A percentile compares a stretch with the other conserved stretches of the same genome.
Evolutionary conservation across 805 yeast species (phyloP).

Genomic region (Nakazawaea ishiwadae): DNA sequence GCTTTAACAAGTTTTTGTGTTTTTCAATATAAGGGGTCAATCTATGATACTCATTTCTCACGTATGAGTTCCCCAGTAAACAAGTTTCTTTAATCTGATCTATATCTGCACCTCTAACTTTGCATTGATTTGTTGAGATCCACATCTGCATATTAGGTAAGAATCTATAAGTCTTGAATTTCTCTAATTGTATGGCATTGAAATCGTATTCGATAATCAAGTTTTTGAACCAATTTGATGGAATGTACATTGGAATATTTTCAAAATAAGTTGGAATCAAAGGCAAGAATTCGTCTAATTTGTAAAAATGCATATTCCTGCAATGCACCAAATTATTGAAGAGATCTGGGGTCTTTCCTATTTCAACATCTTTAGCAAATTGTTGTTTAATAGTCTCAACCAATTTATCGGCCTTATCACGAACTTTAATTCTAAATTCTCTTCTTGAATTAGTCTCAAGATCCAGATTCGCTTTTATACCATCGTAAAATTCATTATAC

Average conservation of each 20-base stretch:
- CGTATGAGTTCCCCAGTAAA: not conserved
- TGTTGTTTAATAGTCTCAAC: not conserved
- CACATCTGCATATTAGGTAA: slow-evolving; percentile 5
- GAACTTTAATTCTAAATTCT: not conserved
- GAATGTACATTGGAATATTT: slow-evolving; percentile 50
- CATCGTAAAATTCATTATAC: slow-evolving; percentile 8
- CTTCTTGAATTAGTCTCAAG: not conserved
- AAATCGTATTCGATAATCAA: slow-evolving; percentile 10
- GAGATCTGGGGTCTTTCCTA: not conserved
- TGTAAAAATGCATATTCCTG: slow-evolving; percentile 49
- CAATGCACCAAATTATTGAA: slow-evolving; percentile 30
- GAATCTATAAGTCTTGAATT: not conserved
- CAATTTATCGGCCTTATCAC: not conserved
- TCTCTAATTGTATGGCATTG: not conserved
- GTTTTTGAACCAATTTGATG: slow-evolving; percentile 28
- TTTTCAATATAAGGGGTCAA: slow-evolving; percentile 1
- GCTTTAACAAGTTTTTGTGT: not conserved
- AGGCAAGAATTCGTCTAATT: slow-evolving; percentile 43
- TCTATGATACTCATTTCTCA: slow-evolving; percentile 1
- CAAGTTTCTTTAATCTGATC: slow-evolving; percentile 2
- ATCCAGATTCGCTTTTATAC: not conserved
- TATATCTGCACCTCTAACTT: not conserved
- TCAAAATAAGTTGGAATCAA: slow-evolving; percentile 46
- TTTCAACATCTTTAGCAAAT: not conserved
- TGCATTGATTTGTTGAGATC: slow-evolving; percentile 1